Base-by-base conservation (phyloP, 257 asterid species). In the Dorcoceras hygrometricum region DNA sequence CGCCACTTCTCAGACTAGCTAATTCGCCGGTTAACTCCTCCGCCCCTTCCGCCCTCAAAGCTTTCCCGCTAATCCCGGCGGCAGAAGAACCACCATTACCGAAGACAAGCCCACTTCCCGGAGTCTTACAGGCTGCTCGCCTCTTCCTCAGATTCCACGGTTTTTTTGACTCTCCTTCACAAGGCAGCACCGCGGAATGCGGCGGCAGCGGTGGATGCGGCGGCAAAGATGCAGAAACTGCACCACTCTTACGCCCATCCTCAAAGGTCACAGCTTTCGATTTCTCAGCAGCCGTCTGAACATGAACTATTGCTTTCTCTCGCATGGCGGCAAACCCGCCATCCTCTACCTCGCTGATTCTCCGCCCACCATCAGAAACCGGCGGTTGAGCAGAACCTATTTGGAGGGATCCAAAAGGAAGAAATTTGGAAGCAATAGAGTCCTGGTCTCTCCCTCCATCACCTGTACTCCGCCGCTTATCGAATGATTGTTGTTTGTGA, bases 61-160 rank as follows among this genome's bases (percentile, higher is more conserved):
- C 70, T 68, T 71, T 65, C 23, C 36, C 56, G 64, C 31, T 31
- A 48, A 27, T 8, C 53, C 28, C 58, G 56, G 51, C 61, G 63
- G 50, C n/a, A 67, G 63, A 1, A 50, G 34, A 55, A 14, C 54
- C 65, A 28, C 51, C 59, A 29, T 72, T 73, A 60, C 65, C 55
- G 25, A 28, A 11, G 32, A 57, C 16, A 24, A 51, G 54, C 20
- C 75, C 75, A 18, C 36, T 68, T 8, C 22, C 8, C 54, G 79
- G 77, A 23, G 68, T 73, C 71, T 72, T 82, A 58, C 76, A 78
- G 24, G 80, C 84, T 20, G 87, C 86, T 57, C 88, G 78, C 50
- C 93, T 79, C 18, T 85, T 81, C 67, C 95, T 74, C 79, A 88
- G 65, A 78, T 80, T 85, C 95, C 92, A 85, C 23, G 89, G 86